Conservation (phyloP, 129 eudicot species). For the Flaveria bidentis region DNA sequence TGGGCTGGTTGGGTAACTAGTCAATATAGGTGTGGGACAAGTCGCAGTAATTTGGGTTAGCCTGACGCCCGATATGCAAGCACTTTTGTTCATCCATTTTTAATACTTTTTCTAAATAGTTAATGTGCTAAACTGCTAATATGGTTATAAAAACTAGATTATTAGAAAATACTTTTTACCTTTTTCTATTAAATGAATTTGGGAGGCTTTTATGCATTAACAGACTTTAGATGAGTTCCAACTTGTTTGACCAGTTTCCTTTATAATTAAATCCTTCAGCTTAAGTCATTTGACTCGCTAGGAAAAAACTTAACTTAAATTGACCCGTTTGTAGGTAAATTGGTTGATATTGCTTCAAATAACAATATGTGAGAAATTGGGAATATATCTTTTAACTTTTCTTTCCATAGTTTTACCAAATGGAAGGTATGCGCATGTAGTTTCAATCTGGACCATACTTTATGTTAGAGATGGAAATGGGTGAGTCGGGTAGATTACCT, state of each 20-base stretch:
- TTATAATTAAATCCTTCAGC: neutral
- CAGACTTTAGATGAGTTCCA: neutral
- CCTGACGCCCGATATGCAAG: neutral
- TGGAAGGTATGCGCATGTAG: neutral
- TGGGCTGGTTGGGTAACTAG: neutral
- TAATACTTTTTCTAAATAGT: neutral
- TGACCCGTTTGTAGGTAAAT: neutral
- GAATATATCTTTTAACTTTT: neutral
- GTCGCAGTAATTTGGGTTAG: no score
- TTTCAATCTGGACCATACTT: neutral
- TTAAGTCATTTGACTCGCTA: neutral
- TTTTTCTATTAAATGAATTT: neutral
- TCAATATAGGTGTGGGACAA: neutral
- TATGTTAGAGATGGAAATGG: neutral
- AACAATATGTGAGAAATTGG: neutral
- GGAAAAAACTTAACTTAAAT: neutral
- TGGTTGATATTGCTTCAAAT: neutral
- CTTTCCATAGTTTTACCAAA: neutral
- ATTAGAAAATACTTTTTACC: neutral
- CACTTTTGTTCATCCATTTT: neutral
- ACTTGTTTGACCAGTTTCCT: neutral
- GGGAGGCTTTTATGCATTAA: neutral
- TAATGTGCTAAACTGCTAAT: neutral
- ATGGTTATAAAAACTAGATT: neutral
- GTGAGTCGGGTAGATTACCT: neutral